Evolutionary conservation across 2,329 filamentous ascomycete genomes (phyloP).

Genomic region (Zymoseptoria ardabiliae): DNA sequence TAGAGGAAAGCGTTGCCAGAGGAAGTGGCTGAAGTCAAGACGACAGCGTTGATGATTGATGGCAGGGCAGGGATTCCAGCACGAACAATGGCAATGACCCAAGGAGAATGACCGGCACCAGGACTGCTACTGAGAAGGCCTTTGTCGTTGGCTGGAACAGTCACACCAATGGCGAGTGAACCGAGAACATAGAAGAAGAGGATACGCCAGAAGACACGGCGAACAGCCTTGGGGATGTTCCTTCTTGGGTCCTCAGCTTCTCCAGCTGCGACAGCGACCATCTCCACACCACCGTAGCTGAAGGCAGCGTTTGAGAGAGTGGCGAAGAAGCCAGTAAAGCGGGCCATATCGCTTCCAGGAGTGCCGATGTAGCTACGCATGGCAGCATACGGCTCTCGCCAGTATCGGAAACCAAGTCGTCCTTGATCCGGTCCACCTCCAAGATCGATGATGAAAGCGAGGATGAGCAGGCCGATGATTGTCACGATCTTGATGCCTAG

Average conservation of each 20-base stretch:
- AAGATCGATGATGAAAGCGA: conserved; percentile 51
- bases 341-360: conserved; percentile 39
- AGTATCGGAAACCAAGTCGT: conserved; percentile 60
- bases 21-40: conserved; percentile 65
- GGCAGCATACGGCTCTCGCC: conserved; percentile 54
- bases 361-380: conserved; percentile 51
- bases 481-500: conserved; percentile 42
- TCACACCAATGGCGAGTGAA: conserved; percentile 50
- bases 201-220: conserved; percentile 43
- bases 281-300: conserved; percentile 48
- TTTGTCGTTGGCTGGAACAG: conserved; percentile 50
- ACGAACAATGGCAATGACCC: conserved; percentile 62
- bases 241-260: conserved; percentile 48
- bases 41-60: conserved; percentile 67
- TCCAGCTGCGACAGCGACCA: conserved; percentile 49
- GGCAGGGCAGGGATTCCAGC: conserved; percentile 62
- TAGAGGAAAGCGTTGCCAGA: conserved; percentile 61
- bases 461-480: conserved; percentile 36
- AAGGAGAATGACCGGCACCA: conserved; percentile 42
- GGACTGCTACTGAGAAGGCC: conserved; percentile 42
- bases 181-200: conserved; percentile 52
- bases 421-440: conserved; percentile 54
- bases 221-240: conserved; percentile 49
- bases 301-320: conserved; percentile 45
- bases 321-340: conserved; percentile 55